Percentiles rank a stretch among this genome's conserved stretches.
These are phyloP conservation scores for Cercospora brassicicola DNA, from an alignment of 2,329 filamentous ascomycete genomes.

Conservation along the genomic window DNA sequence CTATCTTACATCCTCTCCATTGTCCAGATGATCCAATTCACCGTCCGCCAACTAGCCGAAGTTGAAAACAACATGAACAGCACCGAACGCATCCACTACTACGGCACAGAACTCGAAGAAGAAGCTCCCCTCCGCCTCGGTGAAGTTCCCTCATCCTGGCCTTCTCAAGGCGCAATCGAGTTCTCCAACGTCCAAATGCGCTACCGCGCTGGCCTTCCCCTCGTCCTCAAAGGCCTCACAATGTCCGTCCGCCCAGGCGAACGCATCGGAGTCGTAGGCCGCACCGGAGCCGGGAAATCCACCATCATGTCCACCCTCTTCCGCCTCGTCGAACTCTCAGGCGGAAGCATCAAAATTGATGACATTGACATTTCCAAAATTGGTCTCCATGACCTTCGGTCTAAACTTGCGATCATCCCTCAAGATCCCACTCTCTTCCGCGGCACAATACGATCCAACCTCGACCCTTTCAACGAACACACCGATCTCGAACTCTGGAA, in stretches of 20 bases:
- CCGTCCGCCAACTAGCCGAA: constrained; percentile 87
- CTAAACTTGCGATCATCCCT: constrained; percentile 72
- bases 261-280: constrained; percentile 76
- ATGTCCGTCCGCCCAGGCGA: constrained; percentile 76
- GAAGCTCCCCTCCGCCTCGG: constrained; percentile 78
- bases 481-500: constrained; percentile 76
- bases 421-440: constrained; percentile 82
- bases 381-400: constrained; percentile 72
- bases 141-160: constrained; percentile 75
- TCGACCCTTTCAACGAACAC: constrained; percentile 79
- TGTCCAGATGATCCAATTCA: constrained; percentile 94
- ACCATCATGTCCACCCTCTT: constrained; percentile 82
- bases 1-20: constrained; percentile 91
- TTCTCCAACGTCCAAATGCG: constrained; percentile 55
- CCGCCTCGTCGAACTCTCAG: constrained; percentile 59
- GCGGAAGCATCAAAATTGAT: constrained; percentile 52
- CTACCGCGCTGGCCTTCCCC: constrained; percentile 51
- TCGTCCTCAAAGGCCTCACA: constrained; percentile 51
- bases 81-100: constrained; percentile 87
- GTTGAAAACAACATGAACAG: constrained; percentile 99
- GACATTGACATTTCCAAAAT: constrained; percentile 65
- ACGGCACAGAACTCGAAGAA: constrained; percentile 81
- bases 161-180: constrained; percentile 71
- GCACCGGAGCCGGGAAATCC: constrained; percentile 79
- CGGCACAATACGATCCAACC: constrained; percentile 74